Base-by-base conservation (phyloP, 768 basidiomycete species). In the Hysterangium stoloniferum region DNA sequence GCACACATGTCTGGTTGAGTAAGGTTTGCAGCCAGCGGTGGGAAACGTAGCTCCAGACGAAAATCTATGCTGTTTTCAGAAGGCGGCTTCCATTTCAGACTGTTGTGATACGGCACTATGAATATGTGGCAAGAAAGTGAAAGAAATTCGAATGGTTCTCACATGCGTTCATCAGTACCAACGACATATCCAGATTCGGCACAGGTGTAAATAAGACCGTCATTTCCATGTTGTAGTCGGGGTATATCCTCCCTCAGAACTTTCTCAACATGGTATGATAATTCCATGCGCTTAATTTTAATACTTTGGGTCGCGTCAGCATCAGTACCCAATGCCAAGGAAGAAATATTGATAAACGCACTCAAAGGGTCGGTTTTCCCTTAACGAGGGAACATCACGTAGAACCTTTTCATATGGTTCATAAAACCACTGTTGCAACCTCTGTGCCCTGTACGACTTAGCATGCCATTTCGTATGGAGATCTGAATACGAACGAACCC, bases 11-110 rank as follows among this genome's bases (percentile, higher is more conserved):
- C 92, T 1, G 92, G 87, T 58, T 80, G 66, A 6, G 67, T 58
- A 0, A 78, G 73, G 45, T 82, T 65, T 20, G 68, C 67, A 13
- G 63, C 62, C 3, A 68, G 64, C 1, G 91, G 79, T 1, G 95
- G 93, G 64, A 98, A 99, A 28, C 91, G 84, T n/a, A 99, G 71
- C 43, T 93, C 78, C 25, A 98, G 83, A 64, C 92, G 91, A 73
- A 99, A 98, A 66, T 99, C 96, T 59, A 98, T 85, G 1, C 93
- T 94, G 64, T 99, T 99, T 62, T 98, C 95, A 1, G 86, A 88
- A 0, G 96, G 93, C 1, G 94, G 93, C 66, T 99, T 99, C 96
- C 96, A 99, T 67, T 99, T 99, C 61, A 99, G 66, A 56, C 95
- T 98, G 58, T 25, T 19, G 25, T 15, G n/a, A n/a, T n/a, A n/a